Conservation (phyloP, 2,329 filamentous ascomycete species). For the Fusarium sp. region DNA sequence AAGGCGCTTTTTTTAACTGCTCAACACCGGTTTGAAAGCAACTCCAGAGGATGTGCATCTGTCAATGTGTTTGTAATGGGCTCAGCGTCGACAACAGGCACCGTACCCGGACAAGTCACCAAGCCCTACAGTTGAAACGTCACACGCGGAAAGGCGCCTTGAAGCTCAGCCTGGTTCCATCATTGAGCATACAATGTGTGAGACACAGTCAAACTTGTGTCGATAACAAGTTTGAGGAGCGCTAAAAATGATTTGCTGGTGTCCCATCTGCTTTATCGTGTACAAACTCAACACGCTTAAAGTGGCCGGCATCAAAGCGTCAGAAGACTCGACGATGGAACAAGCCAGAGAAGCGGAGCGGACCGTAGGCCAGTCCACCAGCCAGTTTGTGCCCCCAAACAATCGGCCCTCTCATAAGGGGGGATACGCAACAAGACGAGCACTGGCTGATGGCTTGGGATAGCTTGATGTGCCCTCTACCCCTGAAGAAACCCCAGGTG, state of each 20-base stretch:
- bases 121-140: constrained; percentile 19
- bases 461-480: not conserved
- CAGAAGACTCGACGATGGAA: constrained; percentile 5
- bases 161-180: not conserved
- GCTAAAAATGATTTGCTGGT: constrained; percentile 6
- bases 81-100: not conserved
- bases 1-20: not conserved
- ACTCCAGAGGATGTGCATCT: not conserved
- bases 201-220: constrained; percentile 6
- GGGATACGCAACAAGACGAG: not conserved
- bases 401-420: constrained; percentile 6
- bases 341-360: constrained; percentile 14
- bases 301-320: not conserved
- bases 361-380: constrained; percentile 21
- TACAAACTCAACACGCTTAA: not conserved
- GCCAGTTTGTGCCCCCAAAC: constrained; percentile 1
- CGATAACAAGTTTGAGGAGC: constrained; percentile 4
- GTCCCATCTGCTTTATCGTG: not conserved
- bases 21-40: not conserved
- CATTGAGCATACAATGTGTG: not conserved
- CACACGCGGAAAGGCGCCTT: not conserved
- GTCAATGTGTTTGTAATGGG: not conserved
- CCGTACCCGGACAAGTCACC: constrained; percentile 3
- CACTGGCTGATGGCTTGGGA: not conserved
- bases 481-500: constrained; percentile 4